These are phyloP conservation scores for Phytophthora sansomeana DNA, from an alignment of 352 stramenopile genomes.

Conservation along the genomic window DNA sequence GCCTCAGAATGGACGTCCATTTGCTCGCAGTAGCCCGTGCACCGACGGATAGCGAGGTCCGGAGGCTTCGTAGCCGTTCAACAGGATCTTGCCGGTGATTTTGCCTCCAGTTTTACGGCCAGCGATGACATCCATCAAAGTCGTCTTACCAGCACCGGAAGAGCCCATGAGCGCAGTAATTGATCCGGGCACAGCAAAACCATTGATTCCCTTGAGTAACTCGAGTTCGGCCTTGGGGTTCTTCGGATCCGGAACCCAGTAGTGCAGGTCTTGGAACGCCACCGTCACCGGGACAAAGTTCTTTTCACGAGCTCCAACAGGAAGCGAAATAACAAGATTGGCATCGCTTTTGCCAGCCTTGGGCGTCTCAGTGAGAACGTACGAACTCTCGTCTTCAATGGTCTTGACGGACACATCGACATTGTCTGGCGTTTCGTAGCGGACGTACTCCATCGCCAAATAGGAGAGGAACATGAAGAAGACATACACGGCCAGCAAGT, in stretches of 20 bases:
- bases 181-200: slow-evolving; percentile 6
- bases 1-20: too few relatives aligned
- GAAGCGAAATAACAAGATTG: background rate
- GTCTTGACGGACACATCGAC: slow-evolving; percentile 16
- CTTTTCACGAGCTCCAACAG: slow-evolving; percentile 4
- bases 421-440: slow-evolving; percentile 26
- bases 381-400: slow-evolving; percentile 17
- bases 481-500: slow-evolving; percentile 43
- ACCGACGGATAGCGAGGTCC: background rate
- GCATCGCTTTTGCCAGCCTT: slow-evolving; percentile 14
- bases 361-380: slow-evolving; percentile 10
- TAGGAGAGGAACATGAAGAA: slow-evolving; percentile 42
- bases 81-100: background rate
- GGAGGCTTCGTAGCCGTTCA: background rate
- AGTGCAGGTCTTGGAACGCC: slow-evolving; percentile 22
- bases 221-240: slow-evolving; percentile 11
- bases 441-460: too few relatives aligned
- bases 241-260: slow-evolving; percentile 7
- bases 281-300: slow-evolving; percentile 21
- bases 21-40: too few relatives aligned
- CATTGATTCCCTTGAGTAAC: slow-evolving; percentile 12
- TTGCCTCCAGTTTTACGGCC: slow-evolving; percentile 11
- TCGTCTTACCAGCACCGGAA: slow-evolving; percentile 5
- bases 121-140: slow-evolving; percentile 13
- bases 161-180: slow-evolving; percentile 10